Conservation (phyloP, 2,329 filamentous ascomycete genomes). For the Orbilia blumenaviensis region DNA sequence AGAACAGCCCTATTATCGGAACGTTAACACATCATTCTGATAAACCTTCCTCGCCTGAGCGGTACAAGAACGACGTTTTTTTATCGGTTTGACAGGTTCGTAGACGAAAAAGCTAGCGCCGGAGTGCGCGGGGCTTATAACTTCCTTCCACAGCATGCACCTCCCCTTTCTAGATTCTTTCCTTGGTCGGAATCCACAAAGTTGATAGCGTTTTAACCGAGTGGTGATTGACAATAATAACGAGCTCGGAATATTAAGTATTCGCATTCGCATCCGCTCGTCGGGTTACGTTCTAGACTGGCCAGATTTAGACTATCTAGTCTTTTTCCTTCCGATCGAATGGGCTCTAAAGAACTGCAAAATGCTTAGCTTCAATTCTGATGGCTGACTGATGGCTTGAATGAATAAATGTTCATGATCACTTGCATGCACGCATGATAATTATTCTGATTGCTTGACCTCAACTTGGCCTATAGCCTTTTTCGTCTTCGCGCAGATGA, state of each 20-base stretch:
- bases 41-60: conserved; percentile 14
- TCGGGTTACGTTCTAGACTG: neutral
- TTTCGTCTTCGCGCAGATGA: neutral
- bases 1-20: neutral
- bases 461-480: neutral
- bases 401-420: neutral
- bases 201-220: too few species aligned
- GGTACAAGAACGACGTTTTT: neutral
- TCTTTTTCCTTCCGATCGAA: too few species aligned
- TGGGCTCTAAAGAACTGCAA: too few species aligned
- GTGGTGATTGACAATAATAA: neutral
- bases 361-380: too few species aligned
- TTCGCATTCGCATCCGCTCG: too few species aligned
- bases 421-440: conserved; percentile 11
- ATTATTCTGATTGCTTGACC: neutral
- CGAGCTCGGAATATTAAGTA: neutral
- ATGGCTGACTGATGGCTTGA: neutral
- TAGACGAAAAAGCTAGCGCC: conserved; percentile 17
- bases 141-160: conserved; percentile 11
- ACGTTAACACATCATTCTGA: conserved; percentile 5
- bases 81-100: conserved; percentile 42
- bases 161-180: too few species aligned
- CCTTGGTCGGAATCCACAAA: conserved; percentile 1
- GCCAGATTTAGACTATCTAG: neutral
- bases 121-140: conserved; percentile 18